Percentiles rank a stretch among this genome's conserved stretches.
Evolutionary conservation across 2,329 filamentous ascomycete species (phyloP).

Genomic region (Hypoxylon sp.): DNA sequence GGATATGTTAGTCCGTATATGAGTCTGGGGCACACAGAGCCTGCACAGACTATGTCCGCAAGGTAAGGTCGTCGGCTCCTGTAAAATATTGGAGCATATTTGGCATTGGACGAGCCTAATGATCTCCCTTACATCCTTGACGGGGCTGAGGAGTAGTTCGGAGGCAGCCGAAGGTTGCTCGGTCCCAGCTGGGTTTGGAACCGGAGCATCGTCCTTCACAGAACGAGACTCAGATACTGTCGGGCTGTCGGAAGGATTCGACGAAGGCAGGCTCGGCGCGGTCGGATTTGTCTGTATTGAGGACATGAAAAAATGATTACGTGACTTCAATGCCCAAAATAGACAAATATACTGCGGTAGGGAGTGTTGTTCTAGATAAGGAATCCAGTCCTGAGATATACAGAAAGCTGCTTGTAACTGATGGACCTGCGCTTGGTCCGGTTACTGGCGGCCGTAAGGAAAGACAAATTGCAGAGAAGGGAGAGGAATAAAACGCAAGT

Average conservation of each 20-base stretch:
- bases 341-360: constrained; percentile 3
- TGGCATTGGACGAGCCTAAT: constrained; percentile 84
- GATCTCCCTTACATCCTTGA: constrained; percentile 71
- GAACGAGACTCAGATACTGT: constrained; percentile 37
- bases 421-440: not conserved
- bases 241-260: constrained; percentile 40
- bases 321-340: constrained; percentile 3
- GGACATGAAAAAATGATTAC: constrained; percentile 49
- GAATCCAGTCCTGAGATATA: constrained; percentile 9
- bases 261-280: constrained; percentile 41
- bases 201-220: constrained; percentile 38
- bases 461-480: constrained; percentile 5
- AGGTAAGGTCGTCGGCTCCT: constrained; percentile 79
- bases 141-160: constrained; percentile 58
- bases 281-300: constrained; percentile 44
- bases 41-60: constrained; percentile 86
- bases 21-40: constrained; percentile 76
- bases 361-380: not conserved
- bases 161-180: constrained; percentile 41
- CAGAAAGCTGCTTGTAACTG: constrained; percentile 2
- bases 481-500: constrained; percentile 6
- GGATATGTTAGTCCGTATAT: constrained; percentile 77
- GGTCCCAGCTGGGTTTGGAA: constrained; percentile 39
- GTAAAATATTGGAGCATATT: constrained; percentile 76
- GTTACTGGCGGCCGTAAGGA: constrained; percentile 7